Conservation (phyloP, 768 basidiomycete genomes). For the Termitomyces sp. region DNA sequence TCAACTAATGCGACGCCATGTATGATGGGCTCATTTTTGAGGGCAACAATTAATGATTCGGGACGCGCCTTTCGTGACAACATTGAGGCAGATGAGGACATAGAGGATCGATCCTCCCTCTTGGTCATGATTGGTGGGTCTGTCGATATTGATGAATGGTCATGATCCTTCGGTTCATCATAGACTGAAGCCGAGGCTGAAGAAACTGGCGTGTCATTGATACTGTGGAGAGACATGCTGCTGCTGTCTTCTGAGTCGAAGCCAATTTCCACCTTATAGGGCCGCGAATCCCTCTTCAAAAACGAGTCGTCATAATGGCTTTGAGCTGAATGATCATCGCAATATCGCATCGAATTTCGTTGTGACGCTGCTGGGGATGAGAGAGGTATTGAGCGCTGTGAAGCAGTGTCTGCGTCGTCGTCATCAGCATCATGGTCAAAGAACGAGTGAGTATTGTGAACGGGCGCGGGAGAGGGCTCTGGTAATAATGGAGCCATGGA, state of each 20-base stretch:
- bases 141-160: slow-evolving; percentile 31
- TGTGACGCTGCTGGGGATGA: slow-evolving; percentile 58
- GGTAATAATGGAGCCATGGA: slow-evolving; percentile 23
- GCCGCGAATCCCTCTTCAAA: slow-evolving; percentile 36
- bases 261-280: slow-evolving; percentile 48
- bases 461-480: slow-evolving; percentile 25
- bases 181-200: slow-evolving; percentile 44
- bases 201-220: slow-evolving; percentile 44
- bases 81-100: slow-evolving; percentile 58
- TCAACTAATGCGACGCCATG: slow-evolving; percentile 91
- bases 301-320: slow-evolving; percentile 17
- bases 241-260: slow-evolving; percentile 50
- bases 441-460: slow-evolving; percentile 22
- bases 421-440: slow-evolving; percentile 30
- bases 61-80: slow-evolving; percentile 71
- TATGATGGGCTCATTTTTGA: slow-evolving; percentile 56
- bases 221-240: slow-evolving; percentile 41
- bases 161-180: slow-evolving; percentile 29
- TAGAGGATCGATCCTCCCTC: slow-evolving; percentile 45
- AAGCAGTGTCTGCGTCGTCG: slow-evolving; percentile 71
- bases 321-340: slow-evolving; percentile 9
- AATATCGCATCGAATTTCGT: slow-evolving; percentile 27
- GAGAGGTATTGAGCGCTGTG: slow-evolving; percentile 71
- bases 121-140: slow-evolving; percentile 54
- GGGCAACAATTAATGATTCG: slow-evolving; percentile 67